Conservation (phyloP, 2,329 filamentous ascomycete species). For the Penicillium sp. region DNA sequence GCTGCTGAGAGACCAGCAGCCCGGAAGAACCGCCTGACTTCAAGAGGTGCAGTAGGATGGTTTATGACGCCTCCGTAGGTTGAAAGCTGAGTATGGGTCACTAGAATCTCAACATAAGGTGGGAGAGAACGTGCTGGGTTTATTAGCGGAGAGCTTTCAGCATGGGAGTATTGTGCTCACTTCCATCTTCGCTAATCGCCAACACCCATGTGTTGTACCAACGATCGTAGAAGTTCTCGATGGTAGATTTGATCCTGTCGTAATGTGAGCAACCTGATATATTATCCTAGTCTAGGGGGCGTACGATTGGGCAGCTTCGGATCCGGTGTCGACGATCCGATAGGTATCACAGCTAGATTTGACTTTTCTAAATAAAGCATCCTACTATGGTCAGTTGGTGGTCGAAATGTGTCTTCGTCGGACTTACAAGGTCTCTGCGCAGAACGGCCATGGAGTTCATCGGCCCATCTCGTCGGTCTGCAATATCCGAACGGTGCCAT, state of each 20-base stretch:
- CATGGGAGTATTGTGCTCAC: constrained; percentile 33
- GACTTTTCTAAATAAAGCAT: constrained; percentile 33
- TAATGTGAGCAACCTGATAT: constrained; percentile 4
- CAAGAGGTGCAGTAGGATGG: constrained; percentile 67
- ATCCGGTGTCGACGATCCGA: constrained; percentile 31
- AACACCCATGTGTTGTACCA: constrained; percentile 65
- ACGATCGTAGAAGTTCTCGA: constrained; percentile 64
- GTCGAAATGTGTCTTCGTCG: neutral
- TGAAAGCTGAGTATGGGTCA: constrained; percentile 71
- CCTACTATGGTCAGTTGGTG: constrained; percentile 21
- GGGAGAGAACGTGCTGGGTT: constrained; percentile 49
- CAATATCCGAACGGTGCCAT: constrained; percentile 65
- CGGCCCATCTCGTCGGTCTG: constrained; percentile 68
- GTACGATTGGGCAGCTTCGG: constrained; percentile 35
- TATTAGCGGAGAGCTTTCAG: neutral
- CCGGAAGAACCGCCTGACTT: constrained; percentile 71
- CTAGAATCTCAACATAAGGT: constrained; percentile 72
- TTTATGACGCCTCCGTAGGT: constrained; percentile 74
- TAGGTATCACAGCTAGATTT: constrained; percentile 40
- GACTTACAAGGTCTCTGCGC: constrained; percentile 62
- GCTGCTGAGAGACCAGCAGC: constrained; percentile 70
- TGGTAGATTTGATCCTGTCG: constrained; percentile 54
- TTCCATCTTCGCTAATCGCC: constrained; percentile 55
- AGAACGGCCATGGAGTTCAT: constrained; percentile 70
- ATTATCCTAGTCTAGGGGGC: constrained; percentile 5